These are phyloP conservation scores for Apiotrichum sp. DNA, from an alignment of 1,284 basidiomycete species.

Conservation along the genomic window DNA sequence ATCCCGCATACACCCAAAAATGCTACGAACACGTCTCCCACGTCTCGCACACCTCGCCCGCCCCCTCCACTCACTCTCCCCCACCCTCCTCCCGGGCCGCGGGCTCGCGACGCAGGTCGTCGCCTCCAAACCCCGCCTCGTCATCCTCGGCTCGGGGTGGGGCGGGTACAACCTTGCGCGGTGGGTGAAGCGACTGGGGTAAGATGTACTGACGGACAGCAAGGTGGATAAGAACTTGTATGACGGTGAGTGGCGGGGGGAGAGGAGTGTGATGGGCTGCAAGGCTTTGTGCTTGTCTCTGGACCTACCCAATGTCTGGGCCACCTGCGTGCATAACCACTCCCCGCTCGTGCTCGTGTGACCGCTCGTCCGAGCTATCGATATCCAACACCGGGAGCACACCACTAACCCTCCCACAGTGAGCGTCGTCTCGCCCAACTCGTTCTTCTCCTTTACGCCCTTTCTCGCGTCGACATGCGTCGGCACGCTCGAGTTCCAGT, in stretches of 20 bases:
- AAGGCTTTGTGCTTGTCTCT: background rate
- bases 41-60: too few relatives aligned
- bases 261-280: background rate
- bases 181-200: slow-evolving; percentile 9
- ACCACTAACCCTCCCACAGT: slow-evolving; percentile 44
- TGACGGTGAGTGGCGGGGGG: slow-evolving; percentile 20
- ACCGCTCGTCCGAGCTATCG: too few relatives aligned
- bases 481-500: slow-evolving; percentile 73
- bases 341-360: slow-evolving; percentile 1
- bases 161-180: slow-evolving; percentile 64
- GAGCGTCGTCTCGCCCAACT: slow-evolving; percentile 64
- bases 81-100: too few relatives aligned
- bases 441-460: slow-evolving; percentile 79
- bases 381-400: background rate
- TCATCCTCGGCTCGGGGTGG: slow-evolving; percentile 81
- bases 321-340: too few relatives aligned
- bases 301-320: background rate
- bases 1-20: too few relatives aligned
- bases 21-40: too few relatives aligned
- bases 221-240: slow-evolving; percentile 38
- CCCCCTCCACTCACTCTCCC: too few relatives aligned
- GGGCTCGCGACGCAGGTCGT: too few relatives aligned
- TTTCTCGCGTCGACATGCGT: slow-evolving; percentile 69
- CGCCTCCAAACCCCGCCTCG: slow-evolving; percentile 40
- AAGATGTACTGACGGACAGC: slow-evolving; percentile 6